Evolutionary conservation across 345 rosid genomes (phyloP).

Genomic region (Populus davidiana): DNA sequence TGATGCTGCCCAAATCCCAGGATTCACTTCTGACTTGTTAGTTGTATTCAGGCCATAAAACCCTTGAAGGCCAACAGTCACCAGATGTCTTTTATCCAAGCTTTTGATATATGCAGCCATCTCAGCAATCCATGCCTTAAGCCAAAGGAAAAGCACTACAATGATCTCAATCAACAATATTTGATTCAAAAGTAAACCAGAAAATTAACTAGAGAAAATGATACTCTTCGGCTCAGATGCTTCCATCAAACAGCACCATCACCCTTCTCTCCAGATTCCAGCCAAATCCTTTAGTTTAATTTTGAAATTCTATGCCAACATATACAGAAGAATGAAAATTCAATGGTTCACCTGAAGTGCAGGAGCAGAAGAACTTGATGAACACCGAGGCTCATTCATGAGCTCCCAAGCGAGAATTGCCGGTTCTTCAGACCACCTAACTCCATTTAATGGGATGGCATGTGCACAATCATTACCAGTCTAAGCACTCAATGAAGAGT

Average conservation of each 20-base stretch:
- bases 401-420: constrained; percentile 61
- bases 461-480: too few relatives aligned
- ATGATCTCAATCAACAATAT: background rate
- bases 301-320: background rate
- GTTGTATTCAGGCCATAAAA: constrained; percentile 35
- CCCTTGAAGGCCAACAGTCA: constrained; percentile 49
- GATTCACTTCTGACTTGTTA: constrained; percentile 33
- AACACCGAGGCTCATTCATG: constrained; percentile 54
- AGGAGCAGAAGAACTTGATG: constrained; percentile 34
- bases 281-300: background rate
- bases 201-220: background rate
- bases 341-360: constrained; percentile 40
- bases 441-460: constrained; percentile 24
- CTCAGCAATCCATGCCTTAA: constrained; percentile 47
- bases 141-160: constrained; percentile 1
- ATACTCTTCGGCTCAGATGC: background rate
- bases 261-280: background rate
- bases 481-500: too few relatives aligned
- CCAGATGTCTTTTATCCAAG: constrained; percentile 41
- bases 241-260: background rate
- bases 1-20: constrained; percentile 50
- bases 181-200: background rate
- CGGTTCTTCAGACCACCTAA: constrained; percentile 42
- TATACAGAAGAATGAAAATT: background rate
- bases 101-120: constrained; percentile 50